Evolutionary conservation across 208 protist species (phyloP).

Genomic region (Kentomonas sorsogonicus): DNA sequence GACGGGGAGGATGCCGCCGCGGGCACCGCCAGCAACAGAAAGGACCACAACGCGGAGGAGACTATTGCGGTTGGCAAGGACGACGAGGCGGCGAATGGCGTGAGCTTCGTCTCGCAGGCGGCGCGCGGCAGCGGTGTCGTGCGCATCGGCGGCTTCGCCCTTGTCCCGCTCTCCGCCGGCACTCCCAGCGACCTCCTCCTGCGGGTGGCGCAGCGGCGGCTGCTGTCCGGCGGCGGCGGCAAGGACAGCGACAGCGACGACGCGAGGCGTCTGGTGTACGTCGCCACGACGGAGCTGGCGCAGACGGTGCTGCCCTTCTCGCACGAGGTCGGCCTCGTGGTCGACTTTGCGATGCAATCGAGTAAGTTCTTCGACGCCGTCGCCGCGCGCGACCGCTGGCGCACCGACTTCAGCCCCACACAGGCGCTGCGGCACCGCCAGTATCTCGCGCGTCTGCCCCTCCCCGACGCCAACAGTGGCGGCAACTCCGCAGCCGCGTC

Average conservation of each 20-base stretch:
- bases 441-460: conserved; percentile 21
- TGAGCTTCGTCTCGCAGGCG: too few species aligned
- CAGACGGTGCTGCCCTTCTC: conserved; percentile 61
- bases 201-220: neutral
- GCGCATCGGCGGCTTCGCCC: neutral
- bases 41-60: too few species aligned
- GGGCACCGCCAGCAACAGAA: too few species aligned
- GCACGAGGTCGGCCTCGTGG: conserved; percentile 56
- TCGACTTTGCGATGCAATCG: conserved; percentile 71
- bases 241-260: conserved; percentile 4
- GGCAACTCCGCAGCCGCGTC: neutral
- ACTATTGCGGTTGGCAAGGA: neutral
- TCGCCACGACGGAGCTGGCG: conserved; percentile 52
- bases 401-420: conserved; percentile 55
- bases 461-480: neutral
- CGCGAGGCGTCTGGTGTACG: conserved; percentile 34
- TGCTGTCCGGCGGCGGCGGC: conserved; percentile 17
- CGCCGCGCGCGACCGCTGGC: conserved; percentile 32
- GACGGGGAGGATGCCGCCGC: too few species aligned
- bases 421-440: conserved; percentile 56
- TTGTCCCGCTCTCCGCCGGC: neutral
- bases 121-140: too few species aligned
- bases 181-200: neutral
- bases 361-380: conserved; percentile 37
- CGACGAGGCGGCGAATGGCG: neutral